phyloP scores from a whole-genome alignment of 83 land plant species.

The Thuja plicata region DNA sequence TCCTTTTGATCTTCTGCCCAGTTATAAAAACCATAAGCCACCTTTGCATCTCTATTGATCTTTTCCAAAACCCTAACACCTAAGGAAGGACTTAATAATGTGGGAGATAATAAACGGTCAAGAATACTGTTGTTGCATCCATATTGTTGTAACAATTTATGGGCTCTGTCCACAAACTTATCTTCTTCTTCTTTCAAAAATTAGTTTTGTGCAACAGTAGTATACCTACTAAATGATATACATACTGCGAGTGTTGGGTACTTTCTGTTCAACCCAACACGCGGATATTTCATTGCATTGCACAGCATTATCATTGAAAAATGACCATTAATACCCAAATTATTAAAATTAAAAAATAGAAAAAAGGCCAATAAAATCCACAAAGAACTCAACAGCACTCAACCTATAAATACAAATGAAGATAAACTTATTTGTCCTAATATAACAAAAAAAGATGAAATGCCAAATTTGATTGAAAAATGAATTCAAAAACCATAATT shows the following conservation, averaged over 20 bases:
- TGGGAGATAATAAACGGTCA: background rate
- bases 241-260: background rate
- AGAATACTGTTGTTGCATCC: background rate
- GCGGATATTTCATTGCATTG: background rate
- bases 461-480: background rate
- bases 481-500: background rate
- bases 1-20: conserved; percentile 28
- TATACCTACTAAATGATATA: background rate
- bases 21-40: conserved; percentile 36
- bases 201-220: background rate
- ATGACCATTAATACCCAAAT: background rate
- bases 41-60: conserved; percentile 18
- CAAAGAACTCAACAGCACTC: background rate
- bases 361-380: background rate
- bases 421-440: background rate
- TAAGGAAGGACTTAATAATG: conserved; percentile 6
- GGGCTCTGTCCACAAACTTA: background rate
- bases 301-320: background rate
- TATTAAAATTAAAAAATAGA: background rate
- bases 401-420: background rate
- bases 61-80: conserved; percentile 16
- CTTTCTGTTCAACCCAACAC: background rate
- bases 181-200: conserved; percentile 11
- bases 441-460: background rate
- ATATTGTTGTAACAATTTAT: background rate